Conservation (phyloP, 2,329 filamentous ascomycete species). For the Neonectria hederae region DNA sequence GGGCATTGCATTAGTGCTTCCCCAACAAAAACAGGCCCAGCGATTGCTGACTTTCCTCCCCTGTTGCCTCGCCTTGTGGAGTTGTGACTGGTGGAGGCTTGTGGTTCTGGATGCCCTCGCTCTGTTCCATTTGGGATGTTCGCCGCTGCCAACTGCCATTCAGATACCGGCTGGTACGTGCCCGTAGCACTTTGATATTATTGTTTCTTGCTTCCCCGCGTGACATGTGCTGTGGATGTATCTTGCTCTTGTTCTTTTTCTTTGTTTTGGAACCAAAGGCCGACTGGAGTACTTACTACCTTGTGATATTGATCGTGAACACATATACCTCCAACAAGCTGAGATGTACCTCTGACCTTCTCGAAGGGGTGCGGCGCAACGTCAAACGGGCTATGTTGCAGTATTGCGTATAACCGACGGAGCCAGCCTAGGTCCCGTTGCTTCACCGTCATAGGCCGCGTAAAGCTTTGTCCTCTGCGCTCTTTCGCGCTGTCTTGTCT, state of each 20-base stretch:
- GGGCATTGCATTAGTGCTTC: slow-evolving; percentile 41
- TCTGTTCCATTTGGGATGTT: neutral
- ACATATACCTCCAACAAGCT: neutral
- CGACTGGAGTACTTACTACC: neutral
- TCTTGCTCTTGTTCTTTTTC: neutral
- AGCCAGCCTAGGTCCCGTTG: neutral
- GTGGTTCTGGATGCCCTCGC: neutral
- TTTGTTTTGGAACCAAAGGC: neutral
- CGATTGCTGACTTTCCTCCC: slow-evolving; percentile 7
- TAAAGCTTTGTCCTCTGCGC: neutral
- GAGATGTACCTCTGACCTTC: neutral
- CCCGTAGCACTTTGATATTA: neutral
- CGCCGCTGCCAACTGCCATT: neutral
- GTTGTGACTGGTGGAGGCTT: neutral
- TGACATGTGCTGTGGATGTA: neutral
- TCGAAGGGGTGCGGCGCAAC: neutral
- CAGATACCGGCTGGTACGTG: neutral
- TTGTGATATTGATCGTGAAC: neutral
- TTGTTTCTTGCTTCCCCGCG: neutral
- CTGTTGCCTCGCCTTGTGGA: neutral
- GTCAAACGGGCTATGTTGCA: neutral
- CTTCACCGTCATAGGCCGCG: neutral
- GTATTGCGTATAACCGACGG: neutral
- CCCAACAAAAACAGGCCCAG: slow-evolving; percentile 41
- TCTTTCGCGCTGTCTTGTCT: neutral